A percentile compares a stretch with the other conserved stretches of the same genome.
phyloP scores from a whole-genome alignment of 495 filamentous ascomycete species.

The Cercophora scortea region DNA sequence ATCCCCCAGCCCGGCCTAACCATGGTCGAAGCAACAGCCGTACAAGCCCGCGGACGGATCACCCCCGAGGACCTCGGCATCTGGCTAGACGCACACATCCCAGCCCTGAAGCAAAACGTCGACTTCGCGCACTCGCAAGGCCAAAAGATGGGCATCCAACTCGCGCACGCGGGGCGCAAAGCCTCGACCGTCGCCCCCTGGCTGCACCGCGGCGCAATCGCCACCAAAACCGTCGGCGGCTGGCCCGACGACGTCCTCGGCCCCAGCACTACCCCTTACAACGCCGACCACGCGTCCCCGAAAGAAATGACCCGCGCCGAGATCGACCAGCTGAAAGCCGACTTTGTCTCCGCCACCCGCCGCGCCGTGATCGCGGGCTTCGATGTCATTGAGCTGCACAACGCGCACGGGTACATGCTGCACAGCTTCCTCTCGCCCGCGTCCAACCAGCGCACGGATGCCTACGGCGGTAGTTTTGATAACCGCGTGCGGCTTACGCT shows the following conservation, averaged over 20 bases:
- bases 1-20: constrained; percentile 40
- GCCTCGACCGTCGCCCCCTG: constrained; percentile 62
- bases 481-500: constrained; percentile 50
- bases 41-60: constrained; percentile 67
- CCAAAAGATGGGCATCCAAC: constrained; percentile 66
- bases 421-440: constrained; percentile 39
- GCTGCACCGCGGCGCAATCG: constrained; percentile 28
- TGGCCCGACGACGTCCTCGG: constrained; percentile 62
- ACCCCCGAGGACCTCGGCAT: constrained; percentile 63
- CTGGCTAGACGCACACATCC: constrained; percentile 69
- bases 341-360: constrained; percentile 41
- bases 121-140: constrained; percentile 65
- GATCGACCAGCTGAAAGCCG: constrained; percentile 37
- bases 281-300: constrained; percentile 29
- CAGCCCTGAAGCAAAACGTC: constrained; percentile 48
- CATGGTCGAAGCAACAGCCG: constrained; percentile 67
- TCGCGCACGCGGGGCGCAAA: constrained; percentile 74
- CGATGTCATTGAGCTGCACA: constrained; percentile 50
- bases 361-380: constrained; percentile 45
- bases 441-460: constrained; percentile 52
- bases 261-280: constrained; percentile 37
- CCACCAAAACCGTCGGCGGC: constrained; percentile 44
- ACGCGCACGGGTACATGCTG: constrained; percentile 53
- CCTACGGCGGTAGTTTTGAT: constrained; percentile 59
- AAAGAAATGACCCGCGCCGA: constrained; percentile 42